Evolutionary conservation across 192 early-diverging fungal species (phyloP).

Genomic region (Rhizoclosmatium sp.): DNA sequence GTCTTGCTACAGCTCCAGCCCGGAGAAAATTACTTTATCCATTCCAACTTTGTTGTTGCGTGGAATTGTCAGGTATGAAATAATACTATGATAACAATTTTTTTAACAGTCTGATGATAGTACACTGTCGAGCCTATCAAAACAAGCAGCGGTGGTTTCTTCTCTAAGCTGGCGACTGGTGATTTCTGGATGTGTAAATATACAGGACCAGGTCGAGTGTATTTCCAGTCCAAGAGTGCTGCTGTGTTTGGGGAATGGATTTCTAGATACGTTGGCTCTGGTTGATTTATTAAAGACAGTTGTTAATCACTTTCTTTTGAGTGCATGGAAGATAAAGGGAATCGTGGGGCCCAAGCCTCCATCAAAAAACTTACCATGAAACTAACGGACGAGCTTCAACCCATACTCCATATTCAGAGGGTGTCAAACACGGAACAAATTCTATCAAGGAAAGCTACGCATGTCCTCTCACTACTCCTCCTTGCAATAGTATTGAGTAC

Average conservation of each 20-base stretch:
- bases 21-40: constrained; percentile 17
- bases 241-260: constrained; percentile 15
- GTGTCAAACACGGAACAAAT: no score
- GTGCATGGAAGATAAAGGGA: no score
- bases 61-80: background rate
- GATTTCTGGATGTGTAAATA: constrained; percentile 21
- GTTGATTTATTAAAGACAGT: no score
- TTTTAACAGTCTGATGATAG: background rate
- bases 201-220: constrained; percentile 3
- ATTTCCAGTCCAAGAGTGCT: constrained; percentile 18
- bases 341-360: no score
- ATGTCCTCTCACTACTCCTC: no score
- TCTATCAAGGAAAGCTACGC: no score
- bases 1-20: constrained; percentile 5
- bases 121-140: background rate
- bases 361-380: no score
- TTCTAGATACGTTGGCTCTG: no score
- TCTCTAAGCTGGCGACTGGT: constrained; percentile 2
- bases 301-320: no score
- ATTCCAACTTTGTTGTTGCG: constrained; percentile 9
- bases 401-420: no score
- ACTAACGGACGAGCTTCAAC: no score
- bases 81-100: background rate
- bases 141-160: background rate
- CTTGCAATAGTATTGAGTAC: no score